Conservation (phyloP, 345 rosid genomes). For the Geranium brycei region DNA sequence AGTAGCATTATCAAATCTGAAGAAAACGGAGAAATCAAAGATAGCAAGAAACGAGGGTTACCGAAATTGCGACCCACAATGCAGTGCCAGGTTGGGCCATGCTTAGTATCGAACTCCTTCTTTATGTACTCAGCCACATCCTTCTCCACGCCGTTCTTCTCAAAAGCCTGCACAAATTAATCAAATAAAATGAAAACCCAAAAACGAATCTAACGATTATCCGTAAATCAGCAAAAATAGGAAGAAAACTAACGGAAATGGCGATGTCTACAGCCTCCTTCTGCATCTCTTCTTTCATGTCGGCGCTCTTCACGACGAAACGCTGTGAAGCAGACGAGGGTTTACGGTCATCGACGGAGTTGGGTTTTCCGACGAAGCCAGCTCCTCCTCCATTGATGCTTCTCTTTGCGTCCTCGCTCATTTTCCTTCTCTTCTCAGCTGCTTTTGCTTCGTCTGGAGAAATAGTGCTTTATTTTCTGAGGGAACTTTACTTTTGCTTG, state of each 20-base stretch:
- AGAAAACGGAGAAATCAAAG: conserved; percentile 4
- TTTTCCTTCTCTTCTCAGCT: conserved; percentile 7
- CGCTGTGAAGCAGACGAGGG: conserved; percentile 28
- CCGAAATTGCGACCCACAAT: conserved; percentile 98
- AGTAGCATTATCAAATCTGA: conserved; percentile 3
- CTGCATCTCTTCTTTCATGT: conserved; percentile 95
- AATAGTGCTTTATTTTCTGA: background rate
- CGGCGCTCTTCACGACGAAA: conserved; percentile 78
- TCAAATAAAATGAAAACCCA: conserved; percentile 6
- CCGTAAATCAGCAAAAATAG: background rate
- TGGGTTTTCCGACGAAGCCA: conserved; percentile 24
- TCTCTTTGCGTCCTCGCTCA: conserved; percentile 51
- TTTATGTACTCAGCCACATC: conserved; percentile 93
- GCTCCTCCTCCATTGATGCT: conserved; percentile 26
- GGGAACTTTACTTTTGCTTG: no score
- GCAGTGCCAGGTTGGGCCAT: conserved; percentile 99
- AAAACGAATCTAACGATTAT: background rate
- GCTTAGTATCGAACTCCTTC: conserved; percentile 89
- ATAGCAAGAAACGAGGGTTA: conserved; percentile 18
- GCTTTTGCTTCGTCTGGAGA: background rate
- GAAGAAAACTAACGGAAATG: conserved; percentile 34
- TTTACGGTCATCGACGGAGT: conserved; percentile 40
- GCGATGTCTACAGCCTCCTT: conserved; percentile 82
- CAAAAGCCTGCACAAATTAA: conserved; percentile 49
- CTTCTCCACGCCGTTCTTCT: conserved; percentile 72